These are phyloP conservation scores for Drechslera avenae DNA, from an alignment of 2,329 filamentous ascomycete species.

Conservation along the genomic window DNA sequence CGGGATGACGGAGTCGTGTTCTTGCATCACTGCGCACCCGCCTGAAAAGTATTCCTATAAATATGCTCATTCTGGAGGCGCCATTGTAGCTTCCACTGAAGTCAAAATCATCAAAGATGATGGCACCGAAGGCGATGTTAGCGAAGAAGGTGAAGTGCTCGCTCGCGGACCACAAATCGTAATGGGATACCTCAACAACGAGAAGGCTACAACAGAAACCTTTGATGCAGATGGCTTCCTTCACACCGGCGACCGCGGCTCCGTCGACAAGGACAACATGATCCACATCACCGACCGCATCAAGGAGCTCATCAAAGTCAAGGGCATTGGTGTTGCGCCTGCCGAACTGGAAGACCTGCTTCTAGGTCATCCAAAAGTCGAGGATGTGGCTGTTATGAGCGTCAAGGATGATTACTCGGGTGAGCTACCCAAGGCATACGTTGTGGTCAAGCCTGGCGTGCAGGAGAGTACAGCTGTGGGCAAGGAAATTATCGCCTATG, in stretches of 20 bases:
- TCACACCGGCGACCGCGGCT: conserved; percentile 64
- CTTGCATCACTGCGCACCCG: conserved; percentile 67
- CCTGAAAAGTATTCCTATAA: conserved; percentile 61
- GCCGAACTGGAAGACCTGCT: conserved; percentile 68
- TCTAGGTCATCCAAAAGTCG: conserved; percentile 62
- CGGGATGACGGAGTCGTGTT: conserved; percentile 71
- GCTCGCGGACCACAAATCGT: conserved; percentile 56
- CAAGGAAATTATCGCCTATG: conserved; percentile 51
- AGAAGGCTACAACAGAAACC: conserved; percentile 51
- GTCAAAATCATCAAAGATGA: conserved; percentile 64
- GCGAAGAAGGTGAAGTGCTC: conserved; percentile 59
- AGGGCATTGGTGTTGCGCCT: conserved; percentile 66
- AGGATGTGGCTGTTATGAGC: conserved; percentile 63
- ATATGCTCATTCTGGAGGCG: conserved; percentile 62
- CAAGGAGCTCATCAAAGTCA: conserved; percentile 73
- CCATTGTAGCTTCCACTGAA: conserved; percentile 63
- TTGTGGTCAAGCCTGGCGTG: conserved; percentile 48
- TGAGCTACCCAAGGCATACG: conserved; percentile 54
- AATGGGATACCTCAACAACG: conserved; percentile 58
- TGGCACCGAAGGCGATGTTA: conserved; percentile 58
- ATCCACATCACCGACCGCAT: conserved; percentile 65
- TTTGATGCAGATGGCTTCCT: conserved; percentile 58
- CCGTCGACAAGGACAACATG: conserved; percentile 61
- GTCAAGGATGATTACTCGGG: conserved; percentile 59
- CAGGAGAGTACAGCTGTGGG: conserved; percentile 39